Base-by-base conservation (phyloP, 202 grass and related monocot species). In the Cymbopogon flexuosus region DNA sequence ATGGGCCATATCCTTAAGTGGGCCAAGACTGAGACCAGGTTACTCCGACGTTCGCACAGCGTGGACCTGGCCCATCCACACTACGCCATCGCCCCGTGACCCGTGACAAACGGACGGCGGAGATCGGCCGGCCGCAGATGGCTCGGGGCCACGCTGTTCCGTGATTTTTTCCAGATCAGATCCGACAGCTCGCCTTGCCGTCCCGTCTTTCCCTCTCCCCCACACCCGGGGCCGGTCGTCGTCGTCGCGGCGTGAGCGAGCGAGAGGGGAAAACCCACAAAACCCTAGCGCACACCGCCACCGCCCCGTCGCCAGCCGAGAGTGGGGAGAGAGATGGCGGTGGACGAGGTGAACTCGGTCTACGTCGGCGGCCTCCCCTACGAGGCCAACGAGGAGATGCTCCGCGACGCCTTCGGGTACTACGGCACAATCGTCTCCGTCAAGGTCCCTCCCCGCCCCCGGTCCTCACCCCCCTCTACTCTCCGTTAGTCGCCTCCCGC, bases 331-430 rank as follows among this genome's bases (percentile, higher is more conserved):
- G 82, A 70, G 52, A 97, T 97, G 93, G 83, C 87, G 29, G 69
- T 97, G 37, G 87, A 93, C 81, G 93, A 97, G 80, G 93, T 89
- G 36, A 97, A 85, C 3, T 97, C 93, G 27, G 84, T 97, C 35
- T 97, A 97, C 78, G 93, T 97, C 2, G 93, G 93, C 27, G 93
- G 93, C 19, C 78, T 97, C 1, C 93, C 93, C 40, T 97, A 97
- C 84, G 93, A 97, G 39, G 86, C 83, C 70, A 80, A 83, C 69
- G 90, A 93, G 77, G 86, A 91, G 2, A 72, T 84, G 75, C 90
- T 97, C 45, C 93, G 85, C 60, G 72, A 63, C 61, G 87, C 83
- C 78, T 93, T 93, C 68, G 90, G 80, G 42, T 76, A 73, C 46
- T 97, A 83, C 86, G 93, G 93, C 88, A 78, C 77, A 78, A 89